Evolutionary conservation across 2,329 filamentous ascomycete species (phyloP).

Genomic region (Phialemoniopsis sp.): DNA sequence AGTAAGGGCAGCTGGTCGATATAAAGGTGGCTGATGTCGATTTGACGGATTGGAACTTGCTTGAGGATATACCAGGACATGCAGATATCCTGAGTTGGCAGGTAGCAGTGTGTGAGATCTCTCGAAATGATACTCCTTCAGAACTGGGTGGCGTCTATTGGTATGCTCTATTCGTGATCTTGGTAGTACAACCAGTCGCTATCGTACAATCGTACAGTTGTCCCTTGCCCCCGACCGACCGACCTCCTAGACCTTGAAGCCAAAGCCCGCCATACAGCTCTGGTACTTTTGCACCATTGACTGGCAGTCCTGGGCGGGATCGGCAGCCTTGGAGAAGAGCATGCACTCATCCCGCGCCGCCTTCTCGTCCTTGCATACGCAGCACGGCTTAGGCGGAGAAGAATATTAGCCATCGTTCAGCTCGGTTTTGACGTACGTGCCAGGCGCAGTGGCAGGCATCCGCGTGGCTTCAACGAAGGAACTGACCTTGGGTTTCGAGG

Average conservation of each 20-base stretch:
- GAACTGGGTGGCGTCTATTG: constrained; percentile 2
- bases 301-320: constrained; percentile 81
- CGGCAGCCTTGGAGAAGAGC: constrained; percentile 85
- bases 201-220: constrained; percentile 10
- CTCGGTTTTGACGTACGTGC: too few relatives aligned
- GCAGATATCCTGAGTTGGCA: too few relatives aligned
- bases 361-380: constrained; percentile 96
- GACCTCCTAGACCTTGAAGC: constrained; percentile 65
- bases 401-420: background rate
- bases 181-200: background rate
- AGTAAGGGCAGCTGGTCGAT: too few relatives aligned
- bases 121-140: too few relatives aligned
- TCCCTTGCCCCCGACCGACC: constrained; percentile 3
- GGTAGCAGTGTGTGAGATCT: too few relatives aligned
- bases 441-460: too few relatives aligned
- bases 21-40: too few relatives aligned
- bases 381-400: constrained; percentile 68
- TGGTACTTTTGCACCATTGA: constrained; percentile 81
- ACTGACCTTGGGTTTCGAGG: constrained; percentile 39
- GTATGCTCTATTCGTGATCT: background rate
- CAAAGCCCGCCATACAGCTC: constrained; percentile 88
- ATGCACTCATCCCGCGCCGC: constrained; percentile 93
- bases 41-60: too few relatives aligned
- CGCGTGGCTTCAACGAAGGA: background rate
- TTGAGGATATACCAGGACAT: too few relatives aligned